These are phyloP conservation scores for Anisodus tanguticus DNA, from an alignment of 257 asterid species.

Conservation along the genomic window DNA sequence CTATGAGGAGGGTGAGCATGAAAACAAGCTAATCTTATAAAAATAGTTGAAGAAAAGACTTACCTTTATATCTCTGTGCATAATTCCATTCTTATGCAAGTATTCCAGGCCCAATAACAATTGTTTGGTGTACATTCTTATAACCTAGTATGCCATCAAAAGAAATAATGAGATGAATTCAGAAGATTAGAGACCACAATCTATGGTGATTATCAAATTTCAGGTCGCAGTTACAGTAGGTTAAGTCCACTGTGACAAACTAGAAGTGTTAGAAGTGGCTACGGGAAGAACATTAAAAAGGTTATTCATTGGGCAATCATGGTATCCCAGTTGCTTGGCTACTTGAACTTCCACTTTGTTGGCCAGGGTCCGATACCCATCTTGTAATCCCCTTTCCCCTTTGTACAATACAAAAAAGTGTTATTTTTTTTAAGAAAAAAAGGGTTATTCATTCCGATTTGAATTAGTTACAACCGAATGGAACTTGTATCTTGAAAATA, in stretches of 20 bases:
- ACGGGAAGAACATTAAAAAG: not conserved
- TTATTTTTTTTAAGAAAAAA: not conserved
- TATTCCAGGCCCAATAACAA: conserved; percentile 87
- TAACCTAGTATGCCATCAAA: conserved; percentile 63
- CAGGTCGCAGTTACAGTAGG: conserved; percentile 21
- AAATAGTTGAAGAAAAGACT: conserved; percentile 17
- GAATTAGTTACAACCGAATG: conserved; percentile 10
- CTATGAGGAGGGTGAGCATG: not conserved
- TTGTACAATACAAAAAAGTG: not conserved
- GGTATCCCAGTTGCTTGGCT: not conserved
- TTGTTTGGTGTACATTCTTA: conserved; percentile 94
- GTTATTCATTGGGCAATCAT: not conserved
- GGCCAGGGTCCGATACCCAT: not conserved
- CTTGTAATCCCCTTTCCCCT: not conserved
- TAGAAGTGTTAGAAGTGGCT: not conserved
- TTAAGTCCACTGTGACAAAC: conserved; percentile 22
- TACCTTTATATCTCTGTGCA: conserved; percentile 99
- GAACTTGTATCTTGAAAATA: not conserved
- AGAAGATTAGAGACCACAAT: not conserved
- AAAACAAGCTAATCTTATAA: not conserved
- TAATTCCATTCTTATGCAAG: conserved; percentile 88
- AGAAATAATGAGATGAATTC: conserved; percentile 28
- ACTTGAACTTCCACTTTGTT: not conserved
- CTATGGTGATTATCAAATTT: conserved; percentile 27
- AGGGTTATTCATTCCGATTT: not conserved